phyloP scores from a whole-genome alignment of 495 filamentous ascomycete species.

The Trichoderma asperelloides region DNA sequence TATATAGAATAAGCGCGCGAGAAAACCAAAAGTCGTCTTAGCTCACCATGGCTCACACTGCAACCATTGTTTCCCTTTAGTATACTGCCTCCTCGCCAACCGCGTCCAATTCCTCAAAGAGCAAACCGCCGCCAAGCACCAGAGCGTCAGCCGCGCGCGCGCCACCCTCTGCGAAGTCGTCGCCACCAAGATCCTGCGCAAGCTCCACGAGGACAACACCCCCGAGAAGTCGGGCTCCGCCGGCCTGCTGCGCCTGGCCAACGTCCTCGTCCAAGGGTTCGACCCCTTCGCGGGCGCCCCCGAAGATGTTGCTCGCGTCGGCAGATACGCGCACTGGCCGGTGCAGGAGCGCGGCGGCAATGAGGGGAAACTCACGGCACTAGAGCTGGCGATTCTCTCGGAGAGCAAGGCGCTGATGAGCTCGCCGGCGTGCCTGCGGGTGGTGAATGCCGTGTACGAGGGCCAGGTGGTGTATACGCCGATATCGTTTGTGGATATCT shows the following conservation, averaged over 20 bases:
- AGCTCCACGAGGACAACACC: constrained; percentile 50
- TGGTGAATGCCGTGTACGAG: constrained; percentile 50
- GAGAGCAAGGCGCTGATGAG: constrained; percentile 52
- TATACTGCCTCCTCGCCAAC: constrained; percentile 59
- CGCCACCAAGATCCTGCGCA: constrained; percentile 48
- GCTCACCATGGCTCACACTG: background rate
- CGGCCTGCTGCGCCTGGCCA: constrained; percentile 49
- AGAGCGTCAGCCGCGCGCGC: constrained; percentile 50
- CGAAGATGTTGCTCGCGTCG: constrained; percentile 26
- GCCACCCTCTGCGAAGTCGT: constrained; percentile 53
- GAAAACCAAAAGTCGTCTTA: background rate
- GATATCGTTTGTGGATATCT: constrained; percentile 50
- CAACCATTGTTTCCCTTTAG: constrained; percentile 15
- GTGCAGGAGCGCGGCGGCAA: constrained; percentile 37
- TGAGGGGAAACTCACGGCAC: constrained; percentile 48
- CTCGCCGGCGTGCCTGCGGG: constrained; percentile 48
- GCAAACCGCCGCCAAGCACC: constrained; percentile 46
- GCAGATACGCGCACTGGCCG: constrained; percentile 35
- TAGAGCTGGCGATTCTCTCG: constrained; percentile 56
- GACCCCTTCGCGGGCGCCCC: constrained; percentile 55
- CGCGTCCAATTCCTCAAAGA: constrained; percentile 53
- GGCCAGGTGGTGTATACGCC: constrained; percentile 55
- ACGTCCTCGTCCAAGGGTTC: constrained; percentile 54
- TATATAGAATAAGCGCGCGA: background rate
- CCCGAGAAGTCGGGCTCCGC: constrained; percentile 25